Evolutionary conservation across 129 eudicot species (phyloP), one percentile per base, ranked within the genome.

Genomic region (Saposhnikovia divaricata): DNA sequence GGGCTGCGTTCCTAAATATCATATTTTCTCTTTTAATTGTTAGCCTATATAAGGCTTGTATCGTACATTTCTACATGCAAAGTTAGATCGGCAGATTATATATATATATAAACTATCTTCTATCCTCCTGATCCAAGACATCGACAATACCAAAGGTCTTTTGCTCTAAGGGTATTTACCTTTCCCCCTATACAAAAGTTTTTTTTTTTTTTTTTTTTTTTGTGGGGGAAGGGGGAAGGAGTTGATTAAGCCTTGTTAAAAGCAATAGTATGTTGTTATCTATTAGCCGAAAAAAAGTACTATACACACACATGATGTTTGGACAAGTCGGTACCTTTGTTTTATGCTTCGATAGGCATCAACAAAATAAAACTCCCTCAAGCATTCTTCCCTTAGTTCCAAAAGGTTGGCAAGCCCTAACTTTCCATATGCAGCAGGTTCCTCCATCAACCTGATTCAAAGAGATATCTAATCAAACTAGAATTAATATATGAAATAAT

Each of bases 321-420:
- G 55, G 12, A 31, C 40, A 18, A 45, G 63, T 42, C 21, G 28
- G 14, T 81, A 92, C 98, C 98, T 95, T 83, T 95, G 97, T 81
- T 95, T 95, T 82, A 95, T 95, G 88, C 96, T 89, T 73, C 98
- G 87, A 81, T 95, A 95, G 68, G 90, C 93, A 87, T 95, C 98
- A 80, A 85, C 85, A 84, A 95, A 95, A 78, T 95, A 90, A 74
- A 95, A 95, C 83, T 95, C 98, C 80, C 98, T 88, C 88, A 95
- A 90, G 83, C 98, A 95, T 82, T 95, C 96, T 84, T 95, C 98
- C 87, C 98, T 92, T 66, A 92, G 75, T 82, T 95, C 98, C 83
- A 95, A 85, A 82, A 95, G 98, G 87, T 95, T 90, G 77, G 98
- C 98, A 55, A 92, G 87, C 80, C 98, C 97, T 79, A 95, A 76